Conservation (phyloP, 306 rosid genomes). For the Ziziphus jujuba region DNA sequence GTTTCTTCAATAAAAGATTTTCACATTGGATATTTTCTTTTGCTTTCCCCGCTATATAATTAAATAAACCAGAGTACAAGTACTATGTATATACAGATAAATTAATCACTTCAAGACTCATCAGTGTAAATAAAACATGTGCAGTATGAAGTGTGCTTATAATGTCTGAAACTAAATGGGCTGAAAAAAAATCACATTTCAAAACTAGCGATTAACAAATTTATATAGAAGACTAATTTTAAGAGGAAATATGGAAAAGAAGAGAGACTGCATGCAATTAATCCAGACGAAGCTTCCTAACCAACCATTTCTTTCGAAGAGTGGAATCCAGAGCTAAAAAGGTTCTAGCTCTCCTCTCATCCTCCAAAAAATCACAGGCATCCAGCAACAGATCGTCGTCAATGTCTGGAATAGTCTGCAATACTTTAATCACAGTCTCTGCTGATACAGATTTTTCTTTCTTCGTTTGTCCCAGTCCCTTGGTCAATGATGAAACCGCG, state of each 20-base stretch:
- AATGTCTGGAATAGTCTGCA: constrained; percentile 52
- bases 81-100: no score
- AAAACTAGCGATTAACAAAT: neutral
- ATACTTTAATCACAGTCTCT: constrained; percentile 31
- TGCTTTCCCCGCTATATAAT: no score
- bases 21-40: no score
- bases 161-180: no score
- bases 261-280: neutral
- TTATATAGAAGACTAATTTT: neutral
- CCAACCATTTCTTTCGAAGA: constrained; percentile 48
- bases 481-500: constrained; percentile 41
- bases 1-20: no score
- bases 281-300: constrained; percentile 42
- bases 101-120: no score
- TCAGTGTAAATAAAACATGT: no score
- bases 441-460: constrained; percentile 42
- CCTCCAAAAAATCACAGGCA: constrained; percentile 50
- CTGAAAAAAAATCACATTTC: no score
- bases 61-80: no score
- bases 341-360: constrained; percentile 51
- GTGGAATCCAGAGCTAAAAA: constrained; percentile 41
- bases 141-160: neutral
- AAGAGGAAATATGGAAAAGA: no score
- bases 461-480: constrained; percentile 40
- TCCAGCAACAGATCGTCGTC: constrained; percentile 52